A percentile compares a stretch with the other conserved stretches of the same genome.
Conservation (phyloP, 805 yeast genomes). For the Saccharomyces cerevisiae region DNA sequence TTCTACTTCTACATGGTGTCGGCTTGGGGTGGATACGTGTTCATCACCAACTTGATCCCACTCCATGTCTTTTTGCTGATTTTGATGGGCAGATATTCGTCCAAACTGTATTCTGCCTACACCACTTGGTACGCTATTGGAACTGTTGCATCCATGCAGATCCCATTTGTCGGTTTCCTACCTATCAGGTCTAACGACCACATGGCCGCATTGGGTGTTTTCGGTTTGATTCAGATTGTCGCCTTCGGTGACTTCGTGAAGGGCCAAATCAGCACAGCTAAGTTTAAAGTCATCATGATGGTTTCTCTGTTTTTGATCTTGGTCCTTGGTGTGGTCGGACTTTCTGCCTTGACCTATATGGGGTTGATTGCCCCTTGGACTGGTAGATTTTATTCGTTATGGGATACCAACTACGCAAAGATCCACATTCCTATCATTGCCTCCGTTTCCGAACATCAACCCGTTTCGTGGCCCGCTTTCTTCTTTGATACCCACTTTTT, state of each 20-base stretch:
- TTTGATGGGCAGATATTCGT: constrained; percentile 88
- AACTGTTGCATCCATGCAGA: constrained; percentile 97
- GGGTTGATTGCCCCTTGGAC: constrained; percentile 99
- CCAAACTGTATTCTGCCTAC: constrained; percentile 79
- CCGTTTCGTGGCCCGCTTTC: constrained; percentile 99
- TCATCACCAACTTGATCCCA: constrained; percentile 95
- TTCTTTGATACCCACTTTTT: constrained; percentile 88
- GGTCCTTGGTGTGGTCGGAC: constrained; percentile 56
- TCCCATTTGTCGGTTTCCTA: constrained; percentile 95
- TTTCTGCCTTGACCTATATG: constrained; percentile 72
- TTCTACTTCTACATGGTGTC: constrained; percentile 97
- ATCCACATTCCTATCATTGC: constrained; percentile 98
- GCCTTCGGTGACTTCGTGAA: constrained; percentile 78
- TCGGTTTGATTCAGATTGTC: constrained; percentile 87
- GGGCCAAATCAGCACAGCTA: constrained; percentile 58
- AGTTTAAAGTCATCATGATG: constrained; percentile 61
- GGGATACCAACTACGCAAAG: constrained; percentile 98
- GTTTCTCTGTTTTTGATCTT: constrained; percentile 52
- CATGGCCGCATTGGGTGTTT: constrained; percentile 96
- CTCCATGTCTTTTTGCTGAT: constrained; percentile 85
- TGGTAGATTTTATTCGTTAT: constrained; percentile 94
- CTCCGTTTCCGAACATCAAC: constrained; percentile 98
- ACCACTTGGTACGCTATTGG: constrained; percentile 96
- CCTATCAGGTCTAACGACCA: constrained; percentile 97
- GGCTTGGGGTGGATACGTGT: constrained; percentile 99